Conservation (phyloP, 2,329 filamentous ascomycete genomes). For the Ascochyta pisi region DNA sequence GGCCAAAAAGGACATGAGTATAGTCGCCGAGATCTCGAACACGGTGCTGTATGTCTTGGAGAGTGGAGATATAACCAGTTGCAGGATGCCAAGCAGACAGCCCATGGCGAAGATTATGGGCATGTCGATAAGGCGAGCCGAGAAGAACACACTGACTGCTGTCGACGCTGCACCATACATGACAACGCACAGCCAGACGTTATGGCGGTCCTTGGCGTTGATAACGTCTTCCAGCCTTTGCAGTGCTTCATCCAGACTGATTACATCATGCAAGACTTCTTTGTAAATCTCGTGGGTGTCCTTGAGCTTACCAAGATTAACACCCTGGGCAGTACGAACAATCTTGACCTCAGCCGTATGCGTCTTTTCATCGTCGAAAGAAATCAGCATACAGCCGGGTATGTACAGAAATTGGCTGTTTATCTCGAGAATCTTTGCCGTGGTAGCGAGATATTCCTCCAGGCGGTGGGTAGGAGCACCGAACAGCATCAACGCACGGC, state of each 20-base stretch:
- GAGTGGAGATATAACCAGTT: conserved; percentile 74
- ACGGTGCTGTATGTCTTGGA: conserved; percentile 70
- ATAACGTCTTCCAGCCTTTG: conserved; percentile 68
- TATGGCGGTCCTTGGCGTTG: conserved; percentile 62
- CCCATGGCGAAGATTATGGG: conserved; percentile 79
- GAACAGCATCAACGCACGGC: conserved; percentile 83
- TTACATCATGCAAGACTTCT: conserved; percentile 75
- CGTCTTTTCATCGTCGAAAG: conserved; percentile 74
- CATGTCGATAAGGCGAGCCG: conserved; percentile 76
- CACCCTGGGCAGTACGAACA: conserved; percentile 70
- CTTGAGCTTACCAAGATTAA: conserved; percentile 75
- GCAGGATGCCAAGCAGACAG: conserved; percentile 74
- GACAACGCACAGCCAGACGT: conserved; percentile 59
- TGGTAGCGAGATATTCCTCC: conserved; percentile 89
- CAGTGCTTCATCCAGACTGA: conserved; percentile 73
- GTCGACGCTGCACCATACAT: conserved; percentile 78
- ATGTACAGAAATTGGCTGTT: conserved; percentile 89
- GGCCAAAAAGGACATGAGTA: conserved; percentile 57
- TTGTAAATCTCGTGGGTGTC: conserved; percentile 81
- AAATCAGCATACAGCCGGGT: conserved; percentile 91
- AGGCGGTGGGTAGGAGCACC: conserved; percentile 90
- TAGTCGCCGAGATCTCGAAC: conserved; percentile 56
- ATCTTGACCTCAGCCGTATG: conserved; percentile 82
- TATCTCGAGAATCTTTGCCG: conserved; percentile 81
- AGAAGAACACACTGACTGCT: conserved; percentile 78